Conservation (phyloP, 371 early-diverging fungal genomes). For the Mortierella sp. region DNA sequence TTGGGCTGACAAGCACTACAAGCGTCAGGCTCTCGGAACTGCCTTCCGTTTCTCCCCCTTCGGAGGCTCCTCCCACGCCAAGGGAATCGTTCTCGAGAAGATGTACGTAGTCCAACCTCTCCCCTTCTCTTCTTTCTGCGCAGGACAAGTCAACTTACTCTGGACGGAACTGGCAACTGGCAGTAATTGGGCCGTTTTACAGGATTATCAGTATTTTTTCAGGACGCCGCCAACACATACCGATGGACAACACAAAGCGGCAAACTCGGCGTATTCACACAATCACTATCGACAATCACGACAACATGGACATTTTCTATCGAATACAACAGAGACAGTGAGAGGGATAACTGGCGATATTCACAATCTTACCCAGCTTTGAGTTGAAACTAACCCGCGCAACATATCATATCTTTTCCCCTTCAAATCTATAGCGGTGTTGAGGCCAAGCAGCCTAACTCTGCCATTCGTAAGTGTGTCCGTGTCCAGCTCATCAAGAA, state of each 20-base stretch:
- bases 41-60: constrained; percentile 98
- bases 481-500: constrained; percentile 99
- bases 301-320: neutral
- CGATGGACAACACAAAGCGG: neutral
- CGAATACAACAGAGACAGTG: neutral
- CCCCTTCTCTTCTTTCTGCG: constrained; percentile 60
- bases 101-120: constrained; percentile 75
- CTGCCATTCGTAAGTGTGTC: constrained; percentile 99
- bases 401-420: neutral
- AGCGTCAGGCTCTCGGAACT: constrained; percentile 98
- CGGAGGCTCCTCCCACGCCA: constrained; percentile 99
- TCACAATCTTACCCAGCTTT: neutral
- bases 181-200: neutral
- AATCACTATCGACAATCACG: neutral
- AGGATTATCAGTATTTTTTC: neutral
- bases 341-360: neutral
- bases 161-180: neutral
- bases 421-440: constrained; percentile 87
- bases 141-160: neutral
- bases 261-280: neutral
- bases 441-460: constrained; percentile 99
- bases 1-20: constrained; percentile 99
- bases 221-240: neutral
- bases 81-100: constrained; percentile 99
- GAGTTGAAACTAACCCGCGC: neutral